Conservation (phyloP, 1,139 yeast species). For the Pneumocystis carinii region DNA sequence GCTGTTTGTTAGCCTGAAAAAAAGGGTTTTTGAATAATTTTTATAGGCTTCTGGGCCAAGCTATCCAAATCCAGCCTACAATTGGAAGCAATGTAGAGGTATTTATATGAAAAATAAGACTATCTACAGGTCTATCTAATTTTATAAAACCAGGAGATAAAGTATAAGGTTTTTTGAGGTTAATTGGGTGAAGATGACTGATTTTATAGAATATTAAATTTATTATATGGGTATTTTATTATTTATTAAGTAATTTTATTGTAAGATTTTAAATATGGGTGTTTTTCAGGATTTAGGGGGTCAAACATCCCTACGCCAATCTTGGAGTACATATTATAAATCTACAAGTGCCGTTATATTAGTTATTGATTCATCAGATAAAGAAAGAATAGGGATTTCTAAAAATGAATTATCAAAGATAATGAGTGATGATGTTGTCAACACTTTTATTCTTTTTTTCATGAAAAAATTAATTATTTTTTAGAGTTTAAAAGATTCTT, state of each 20-base stretch:
- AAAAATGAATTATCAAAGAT: constrained; percentile 87
- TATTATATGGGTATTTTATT: constrained; percentile 40
- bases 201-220: constrained; percentile 58
- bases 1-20: neutral
- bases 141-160: neutral
- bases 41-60: neutral
- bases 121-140: neutral
- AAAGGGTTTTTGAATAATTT: neutral
- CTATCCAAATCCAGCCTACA: constrained; percentile 23
- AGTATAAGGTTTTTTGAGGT: neutral
- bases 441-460: neutral
- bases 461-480: neutral
- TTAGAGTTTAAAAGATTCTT: constrained; percentile 69
- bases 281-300: constrained; percentile 58
- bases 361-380: constrained; percentile 84
- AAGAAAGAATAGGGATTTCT: constrained; percentile 86
- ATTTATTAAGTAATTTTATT: neutral
- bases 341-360: constrained; percentile 41
- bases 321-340: constrained; percentile 95
- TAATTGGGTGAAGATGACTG: neutral
- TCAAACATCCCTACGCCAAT: constrained; percentile 89
- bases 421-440: constrained; percentile 68
- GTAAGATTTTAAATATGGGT: neutral
- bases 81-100: constrained; percentile 97
- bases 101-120: constrained; percentile 36